phyloP scores from a whole-genome alignment of 139 green algal genomes.

The Monoraphidium neglectum region DNA sequence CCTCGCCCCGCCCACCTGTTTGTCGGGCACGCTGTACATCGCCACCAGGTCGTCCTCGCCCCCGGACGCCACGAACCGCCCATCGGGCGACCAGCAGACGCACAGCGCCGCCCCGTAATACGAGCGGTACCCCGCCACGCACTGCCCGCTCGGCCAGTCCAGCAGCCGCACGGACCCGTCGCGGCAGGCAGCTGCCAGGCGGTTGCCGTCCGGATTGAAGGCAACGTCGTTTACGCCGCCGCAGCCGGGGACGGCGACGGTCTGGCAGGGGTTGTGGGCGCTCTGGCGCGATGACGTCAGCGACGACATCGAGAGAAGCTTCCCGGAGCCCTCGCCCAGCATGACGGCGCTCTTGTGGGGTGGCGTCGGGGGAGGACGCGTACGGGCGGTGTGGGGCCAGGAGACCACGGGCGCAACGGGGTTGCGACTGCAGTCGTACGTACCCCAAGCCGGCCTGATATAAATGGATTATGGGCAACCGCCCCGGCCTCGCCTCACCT shows the following conservation, averaged over 20 bases:
- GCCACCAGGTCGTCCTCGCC: conserved; percentile 94
- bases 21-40: conserved; percentile 56
- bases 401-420: neutral
- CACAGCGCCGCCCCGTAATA: conserved; percentile 92
- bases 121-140: conserved; percentile 73
- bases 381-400: neutral
- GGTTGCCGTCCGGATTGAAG: conserved; percentile 71
- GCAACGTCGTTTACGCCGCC: conserved; percentile 70
- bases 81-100: conserved; percentile 85
- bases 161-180: conserved; percentile 83
- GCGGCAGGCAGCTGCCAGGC: conserved; percentile 72
- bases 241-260: conserved; percentile 21
- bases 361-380: neutral
- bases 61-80: conserved; percentile 76
- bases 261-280: conserved; percentile 10
- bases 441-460: too few species aligned
- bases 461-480: too few species aligned
- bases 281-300: conserved; percentile 4
- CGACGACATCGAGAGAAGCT: conserved; percentile 19
- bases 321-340: conserved; percentile 17
- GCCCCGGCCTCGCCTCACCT: too few species aligned
- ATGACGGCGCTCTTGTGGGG: conserved; percentile 14
- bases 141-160: conserved; percentile 46
- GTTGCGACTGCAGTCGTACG: neutral
- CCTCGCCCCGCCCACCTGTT: conserved; percentile 51